phyloP scores from a whole-genome alignment of 371 early-diverging fungal species.

The Lichtheimia ramosa region DNA sequence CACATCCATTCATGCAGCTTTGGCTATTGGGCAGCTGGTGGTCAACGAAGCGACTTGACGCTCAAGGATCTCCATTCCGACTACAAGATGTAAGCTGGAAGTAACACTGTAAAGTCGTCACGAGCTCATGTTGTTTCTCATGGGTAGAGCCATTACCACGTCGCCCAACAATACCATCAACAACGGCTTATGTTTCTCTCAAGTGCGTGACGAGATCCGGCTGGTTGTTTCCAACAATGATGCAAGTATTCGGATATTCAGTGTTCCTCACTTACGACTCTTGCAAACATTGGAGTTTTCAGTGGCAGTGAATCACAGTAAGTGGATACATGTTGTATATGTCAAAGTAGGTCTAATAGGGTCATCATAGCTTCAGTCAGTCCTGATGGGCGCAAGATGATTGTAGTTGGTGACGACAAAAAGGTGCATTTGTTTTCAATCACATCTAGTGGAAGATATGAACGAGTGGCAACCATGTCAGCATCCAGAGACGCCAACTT shows the following conservation, averaged over 20 bases:
- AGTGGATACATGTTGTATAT: background rate
- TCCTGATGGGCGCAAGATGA: conserved; percentile 78
- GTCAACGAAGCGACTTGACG: conserved; percentile 84
- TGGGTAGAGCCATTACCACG: conserved; percentile 64
- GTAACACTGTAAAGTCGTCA: too few relatives aligned
- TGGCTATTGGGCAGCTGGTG: conserved; percentile 89
- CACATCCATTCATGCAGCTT: conserved; percentile 26
- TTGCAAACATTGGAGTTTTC: conserved; percentile 74
- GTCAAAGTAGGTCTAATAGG: background rate
- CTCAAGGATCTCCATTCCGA: conserved; percentile 72
- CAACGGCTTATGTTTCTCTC: conserved; percentile 82
- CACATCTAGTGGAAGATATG: conserved; percentile 57
- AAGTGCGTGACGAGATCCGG: conserved; percentile 62
- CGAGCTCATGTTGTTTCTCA: too few relatives aligned
- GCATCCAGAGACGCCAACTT: conserved; percentile 36
- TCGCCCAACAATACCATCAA: conserved; percentile 88
- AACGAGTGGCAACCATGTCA: conserved; percentile 71
- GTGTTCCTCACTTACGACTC: conserved; percentile 70
- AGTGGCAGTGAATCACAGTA: conserved; percentile 84
- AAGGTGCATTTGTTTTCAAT: conserved; percentile 80
- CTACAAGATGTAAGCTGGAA: conserved; percentile 50
- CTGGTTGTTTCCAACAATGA: conserved; percentile 93
- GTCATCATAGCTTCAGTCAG: conserved; percentile 63
- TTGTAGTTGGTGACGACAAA: conserved; percentile 83
- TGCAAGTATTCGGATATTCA: conserved; percentile 85